Conservation (phyloP, 1,139 yeast genomes). For the Candida neerlandica region DNA sequence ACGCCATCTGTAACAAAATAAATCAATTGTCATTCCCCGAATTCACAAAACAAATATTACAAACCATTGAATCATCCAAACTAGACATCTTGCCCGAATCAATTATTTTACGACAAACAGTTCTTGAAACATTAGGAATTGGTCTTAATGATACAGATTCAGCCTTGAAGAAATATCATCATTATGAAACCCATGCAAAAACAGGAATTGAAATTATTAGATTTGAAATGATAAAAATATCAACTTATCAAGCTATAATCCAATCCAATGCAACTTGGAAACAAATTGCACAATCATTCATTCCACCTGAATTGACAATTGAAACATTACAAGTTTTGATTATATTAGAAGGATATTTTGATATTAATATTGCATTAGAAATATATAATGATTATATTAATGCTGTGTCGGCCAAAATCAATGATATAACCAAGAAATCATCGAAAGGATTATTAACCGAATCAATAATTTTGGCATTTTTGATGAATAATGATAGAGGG, state of each 20-base stretch:
- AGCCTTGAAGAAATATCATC: conserved; percentile 34
- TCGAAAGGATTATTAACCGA: conserved; percentile 55
- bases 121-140: conserved; percentile 43
- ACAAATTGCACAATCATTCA: conserved; percentile 49
- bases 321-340: conserved; percentile 47
- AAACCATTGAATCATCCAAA: conserved; percentile 10
- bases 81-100: conserved; percentile 34
- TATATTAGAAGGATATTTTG: conserved; percentile 47
- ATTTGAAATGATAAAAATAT: conserved; percentile 28
- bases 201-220: conserved; percentile 41
- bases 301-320: conserved; percentile 36
- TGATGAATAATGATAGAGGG: conserved; percentile 58
- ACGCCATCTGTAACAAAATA: not conserved
- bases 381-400: conserved; percentile 55
- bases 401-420: conserved; percentile 37
- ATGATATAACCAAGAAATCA: conserved; percentile 37
- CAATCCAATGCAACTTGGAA: conserved; percentile 33
- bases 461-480: conserved; percentile 50
- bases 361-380: conserved; percentile 36
- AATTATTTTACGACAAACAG: conserved; percentile 27
- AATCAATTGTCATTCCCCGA: conserved; percentile 5
- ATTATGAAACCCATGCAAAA: conserved; percentile 38
- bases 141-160: conserved; percentile 29
- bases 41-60: conserved; percentile 6
- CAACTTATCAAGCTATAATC: conserved; percentile 45